phyloP scores from a whole-genome alignment of 2,329 filamentous ascomycete species.

The Gnomoniopsis sp. region DNA sequence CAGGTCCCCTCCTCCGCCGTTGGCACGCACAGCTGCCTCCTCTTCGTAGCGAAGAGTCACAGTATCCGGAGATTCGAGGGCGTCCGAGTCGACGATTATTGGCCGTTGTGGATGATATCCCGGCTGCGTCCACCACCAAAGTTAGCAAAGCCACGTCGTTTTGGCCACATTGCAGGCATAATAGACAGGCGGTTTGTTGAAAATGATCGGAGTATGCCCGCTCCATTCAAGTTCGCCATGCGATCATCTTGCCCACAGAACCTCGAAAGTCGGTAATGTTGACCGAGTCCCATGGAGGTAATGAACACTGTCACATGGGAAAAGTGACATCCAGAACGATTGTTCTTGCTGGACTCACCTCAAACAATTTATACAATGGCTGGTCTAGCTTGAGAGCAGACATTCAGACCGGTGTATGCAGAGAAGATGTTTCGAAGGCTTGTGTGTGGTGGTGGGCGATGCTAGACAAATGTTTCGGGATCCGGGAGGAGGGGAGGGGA shows the following conservation, averaged over 20 bases:
- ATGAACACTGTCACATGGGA: neutral
- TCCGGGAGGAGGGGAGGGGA: slow-evolving; percentile 2
- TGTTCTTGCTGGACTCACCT: slow-evolving; percentile 48
- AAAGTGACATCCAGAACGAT: slow-evolving; percentile 15
- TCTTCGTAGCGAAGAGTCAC: slow-evolving; percentile 56
- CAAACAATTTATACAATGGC: slow-evolving; percentile 55
- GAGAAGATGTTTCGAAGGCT: slow-evolving; percentile 13
- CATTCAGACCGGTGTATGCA: slow-evolving; percentile 47
- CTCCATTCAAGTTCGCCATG: too few relatives aligned
- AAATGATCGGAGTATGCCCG: too few relatives aligned
- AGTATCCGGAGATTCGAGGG: slow-evolving; percentile 55
- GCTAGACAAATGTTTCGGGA: slow-evolving; percentile 34
- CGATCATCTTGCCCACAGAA: too few relatives aligned
- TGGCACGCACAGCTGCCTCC: slow-evolving; percentile 46
- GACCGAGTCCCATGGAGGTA: neutral
- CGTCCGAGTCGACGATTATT: slow-evolving; percentile 54
- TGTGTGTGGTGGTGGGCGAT: slow-evolving; percentile 22
- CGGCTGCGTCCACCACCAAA: slow-evolving; percentile 35
- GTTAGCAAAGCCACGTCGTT: neutral
- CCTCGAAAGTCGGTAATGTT: neutral
- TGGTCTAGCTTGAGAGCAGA: slow-evolving; percentile 55
- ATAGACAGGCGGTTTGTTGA: too few relatives aligned
- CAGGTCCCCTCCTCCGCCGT: slow-evolving; percentile 45
- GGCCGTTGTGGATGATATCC: slow-evolving; percentile 51
- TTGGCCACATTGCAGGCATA: neutral